Evolutionary conservation across 805 yeast species (phyloP), one percentile per base, ranked within the genome.

Genomic region (Saccharomycopsis fodiens): DNA sequence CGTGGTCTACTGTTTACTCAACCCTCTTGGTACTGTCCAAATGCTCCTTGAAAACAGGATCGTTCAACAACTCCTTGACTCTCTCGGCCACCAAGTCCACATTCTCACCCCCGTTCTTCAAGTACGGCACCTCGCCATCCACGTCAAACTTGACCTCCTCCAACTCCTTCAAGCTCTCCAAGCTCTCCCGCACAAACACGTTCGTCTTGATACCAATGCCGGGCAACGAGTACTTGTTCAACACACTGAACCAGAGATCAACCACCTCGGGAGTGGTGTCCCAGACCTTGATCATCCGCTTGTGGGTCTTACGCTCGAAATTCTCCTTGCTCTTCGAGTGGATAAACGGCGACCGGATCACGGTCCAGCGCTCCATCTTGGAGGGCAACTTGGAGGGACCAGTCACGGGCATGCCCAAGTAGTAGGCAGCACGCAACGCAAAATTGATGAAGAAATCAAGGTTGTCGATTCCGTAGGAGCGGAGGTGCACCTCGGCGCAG

Each of bases 291-390:
- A 93, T 69, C 50, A 75, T 62, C 52, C 95, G 77, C 56, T 82
- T 78, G 62, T 78, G 85, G 1, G 97, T 93, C 41, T 76, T 73
- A 68, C 97, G 80, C 68, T 85, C 85, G 66, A 85, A 93, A 70
- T 91, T 93, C 68, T 91, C 95, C 67, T 93, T 93, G 7, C 93
- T 74, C 62, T 88, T 89, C 43, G 97, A 95, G 59, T 86, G 93
- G 17, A 85, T 96, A 62, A 93, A 93, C 1, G 97, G 97, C 2
- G 96, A 80, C 61, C 82, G 77, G 57, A 83, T 88, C 37, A 93
- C 96, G 0, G 98, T 93, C 86, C 96, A 91, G 55, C 88, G 76
- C 63, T 91, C 85, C 56, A 80, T 76, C 59, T 78, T 82, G 2
- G 83, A 79, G 52, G 78, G 82, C 52, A 76, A 62, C 41, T 80